phyloP scores from a whole-genome alignment of 345 rosid genomes.

The Aquilaria yunnanensis region DNA sequence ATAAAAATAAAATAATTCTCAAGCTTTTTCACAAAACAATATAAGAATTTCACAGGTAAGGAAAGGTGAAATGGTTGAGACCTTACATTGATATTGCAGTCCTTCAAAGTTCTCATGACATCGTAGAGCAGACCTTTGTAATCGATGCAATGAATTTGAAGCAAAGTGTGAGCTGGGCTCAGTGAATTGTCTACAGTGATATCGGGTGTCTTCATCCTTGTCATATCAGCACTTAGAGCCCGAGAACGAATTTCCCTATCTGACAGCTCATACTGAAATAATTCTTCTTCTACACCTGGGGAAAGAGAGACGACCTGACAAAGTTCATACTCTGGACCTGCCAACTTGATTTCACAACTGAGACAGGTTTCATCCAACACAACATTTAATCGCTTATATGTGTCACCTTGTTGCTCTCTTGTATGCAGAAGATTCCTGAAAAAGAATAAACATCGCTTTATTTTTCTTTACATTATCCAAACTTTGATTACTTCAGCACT shows the following conservation, averaged over 20 bases:
- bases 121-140: constrained; percentile 85
- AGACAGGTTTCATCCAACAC: constrained; percentile 70
- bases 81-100: constrained; percentile 64
- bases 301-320: constrained; percentile 49
- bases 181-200: constrained; percentile 61
- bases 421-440: constrained; percentile 75
- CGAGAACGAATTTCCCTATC: constrained; percentile 44
- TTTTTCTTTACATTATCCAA: no score
- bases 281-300: constrained; percentile 47
- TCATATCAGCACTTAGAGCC: constrained; percentile 59
- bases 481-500: not conserved
- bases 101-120: constrained; percentile 73
- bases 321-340: constrained; percentile 58
- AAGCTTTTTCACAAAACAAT: no score
- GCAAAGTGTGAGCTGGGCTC: constrained; percentile 75
- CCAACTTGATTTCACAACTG: constrained; percentile 71
- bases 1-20: no score
- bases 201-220: constrained; percentile 42
- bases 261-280: constrained; percentile 41
- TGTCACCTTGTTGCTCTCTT: constrained; percentile 48
- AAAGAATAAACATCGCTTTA: not conserved
- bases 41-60: no score
- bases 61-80: not conserved
- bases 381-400: constrained; percentile 47
- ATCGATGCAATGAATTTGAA: constrained; percentile 60